A percentile compares a stretch with the other conserved stretches of the same genome.
These are phyloP conservation scores for Gnomoniopsis sp. DNA, from an alignment of 2,329 filamentous ascomycete species.

Conservation along the genomic window DNA sequence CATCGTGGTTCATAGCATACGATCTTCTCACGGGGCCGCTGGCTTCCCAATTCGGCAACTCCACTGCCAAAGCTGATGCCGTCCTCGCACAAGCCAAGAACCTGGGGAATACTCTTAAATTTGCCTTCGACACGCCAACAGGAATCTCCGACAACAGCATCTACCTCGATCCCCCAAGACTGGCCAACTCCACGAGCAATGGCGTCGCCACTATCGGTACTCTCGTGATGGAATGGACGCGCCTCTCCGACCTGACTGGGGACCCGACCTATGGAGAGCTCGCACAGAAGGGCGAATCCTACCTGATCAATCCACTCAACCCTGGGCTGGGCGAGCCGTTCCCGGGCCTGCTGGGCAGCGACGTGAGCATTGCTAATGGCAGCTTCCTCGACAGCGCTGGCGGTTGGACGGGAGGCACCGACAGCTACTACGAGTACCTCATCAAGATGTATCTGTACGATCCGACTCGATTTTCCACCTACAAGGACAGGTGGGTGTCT, in stretches of 20 bases:
- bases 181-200: conserved; percentile 54
- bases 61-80: conserved; percentile 45
- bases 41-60: conserved; percentile 39
- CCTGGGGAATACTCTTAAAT: conserved; percentile 70
- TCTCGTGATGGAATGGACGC: conserved; percentile 80
- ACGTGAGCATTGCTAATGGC: conserved; percentile 63
- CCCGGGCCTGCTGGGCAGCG: conserved; percentile 70
- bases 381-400: conserved; percentile 64
- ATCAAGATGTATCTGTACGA: conserved; percentile 91
- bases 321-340: conserved; percentile 66
- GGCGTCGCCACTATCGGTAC: conserved; percentile 75
- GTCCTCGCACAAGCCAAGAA: conserved; percentile 65
- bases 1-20: conserved; percentile 44
- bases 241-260: conserved; percentile 70
- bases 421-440: conserved; percentile 86
- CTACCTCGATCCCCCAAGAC: conserved; percentile 50
- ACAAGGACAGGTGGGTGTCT: conserved; percentile 71
- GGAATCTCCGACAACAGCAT: conserved; percentile 73
- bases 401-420: conserved; percentile 73
- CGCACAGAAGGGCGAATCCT: conserved; percentile 63
- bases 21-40: conserved; percentile 70
- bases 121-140: conserved; percentile 72
- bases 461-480: conserved; percentile 55
- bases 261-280: conserved; percentile 64
- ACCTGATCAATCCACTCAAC: conserved; percentile 61